These are phyloP conservation scores for Dendrobium officinale DNA, from an alignment of 106 monocot genomes.

Conservation along the genomic window DNA sequence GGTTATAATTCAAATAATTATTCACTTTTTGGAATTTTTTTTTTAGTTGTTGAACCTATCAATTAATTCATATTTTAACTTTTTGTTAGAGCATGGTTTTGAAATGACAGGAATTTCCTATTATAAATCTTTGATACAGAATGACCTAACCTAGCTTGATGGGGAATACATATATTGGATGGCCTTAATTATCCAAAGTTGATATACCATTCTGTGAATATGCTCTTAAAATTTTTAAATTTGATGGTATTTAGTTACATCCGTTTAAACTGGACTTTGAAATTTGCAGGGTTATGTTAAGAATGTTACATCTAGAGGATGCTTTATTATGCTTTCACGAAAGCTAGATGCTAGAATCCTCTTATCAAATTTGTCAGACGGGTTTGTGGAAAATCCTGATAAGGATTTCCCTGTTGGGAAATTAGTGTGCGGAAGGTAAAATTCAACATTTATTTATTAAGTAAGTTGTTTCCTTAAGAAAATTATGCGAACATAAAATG, in stretches of 20 bases:
- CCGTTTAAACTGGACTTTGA: not conserved
- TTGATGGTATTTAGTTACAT: not conserved
- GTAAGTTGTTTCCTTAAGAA: not conserved
- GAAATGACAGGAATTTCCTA: too few relatives aligned
- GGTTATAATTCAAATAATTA: too few relatives aligned
- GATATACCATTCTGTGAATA: not conserved
- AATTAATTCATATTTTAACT: too few relatives aligned
- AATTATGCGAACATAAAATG: not conserved
- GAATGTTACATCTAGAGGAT: conserved; percentile 73
- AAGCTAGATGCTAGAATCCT: conserved; percentile 74
- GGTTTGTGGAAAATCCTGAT: conserved; percentile 58
- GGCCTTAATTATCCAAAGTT: too few relatives aligned
- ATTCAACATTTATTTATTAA: not conserved
- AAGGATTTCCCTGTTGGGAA: conserved; percentile 73
- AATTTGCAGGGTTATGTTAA: conserved; percentile 82
- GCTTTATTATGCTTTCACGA: conserved; percentile 86
- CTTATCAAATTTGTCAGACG: conserved; percentile 78
- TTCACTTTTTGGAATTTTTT: too few relatives aligned
- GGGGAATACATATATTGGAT: too few relatives aligned
- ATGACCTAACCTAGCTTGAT: too few relatives aligned
- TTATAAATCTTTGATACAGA: too few relatives aligned
- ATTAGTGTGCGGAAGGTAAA: conserved; percentile 68
- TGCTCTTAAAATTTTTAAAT: not conserved
- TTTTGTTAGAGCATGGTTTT: too few relatives aligned
- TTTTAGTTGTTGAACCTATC: too few relatives aligned